Evolutionary conservation across 2,329 filamentous ascomycete genomes (phyloP).

Genomic region (Colletotrichum scovillei): DNA sequence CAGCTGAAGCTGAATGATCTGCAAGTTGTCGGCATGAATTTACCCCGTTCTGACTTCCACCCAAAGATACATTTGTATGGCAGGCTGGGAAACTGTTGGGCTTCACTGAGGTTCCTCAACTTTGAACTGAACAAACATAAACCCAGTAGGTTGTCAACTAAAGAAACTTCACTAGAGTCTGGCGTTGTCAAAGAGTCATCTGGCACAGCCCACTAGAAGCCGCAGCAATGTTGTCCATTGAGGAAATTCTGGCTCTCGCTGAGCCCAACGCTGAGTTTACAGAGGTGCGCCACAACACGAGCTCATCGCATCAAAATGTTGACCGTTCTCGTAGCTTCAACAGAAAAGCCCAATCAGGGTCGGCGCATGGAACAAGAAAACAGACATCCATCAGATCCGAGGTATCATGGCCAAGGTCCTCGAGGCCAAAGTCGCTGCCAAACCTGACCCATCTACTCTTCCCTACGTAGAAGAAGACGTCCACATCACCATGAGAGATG

Average conservation of each 20-base stretch:
- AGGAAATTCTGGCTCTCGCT: slow-evolving; percentile 40
- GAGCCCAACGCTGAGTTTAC: slow-evolving; percentile 38
- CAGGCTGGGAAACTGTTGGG: not conserved
- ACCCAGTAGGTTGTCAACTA: too few species aligned
- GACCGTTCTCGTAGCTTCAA: not conserved
- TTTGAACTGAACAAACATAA: not conserved
- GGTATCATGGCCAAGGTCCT: slow-evolving; percentile 35
- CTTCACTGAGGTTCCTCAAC: not conserved
- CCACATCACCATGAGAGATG: slow-evolving; percentile 39
- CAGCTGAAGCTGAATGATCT: not conserved
- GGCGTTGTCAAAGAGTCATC: not conserved
- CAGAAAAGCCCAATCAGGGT: slow-evolving; percentile 35
- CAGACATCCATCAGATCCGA: slow-evolving; percentile 39
- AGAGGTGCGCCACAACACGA: slow-evolving; percentile 11
- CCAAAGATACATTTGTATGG: not conserved
- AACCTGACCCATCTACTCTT: slow-evolving; percentile 33
- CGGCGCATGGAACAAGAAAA: slow-evolving; percentile 37
- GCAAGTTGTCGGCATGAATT: not conserved
- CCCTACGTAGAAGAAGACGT: slow-evolving; percentile 39
- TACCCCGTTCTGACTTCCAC: not conserved
- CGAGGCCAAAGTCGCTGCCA: slow-evolving; percentile 16
- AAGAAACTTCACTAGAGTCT: not conserved
- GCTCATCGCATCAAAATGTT: not conserved
- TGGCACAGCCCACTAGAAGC: not conserved
- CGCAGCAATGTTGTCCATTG: slow-evolving; percentile 40